Evolutionary conservation across 2,329 filamentous ascomycete species (phyloP).

Genomic region (Aspergillus quadricinctus): DNA sequence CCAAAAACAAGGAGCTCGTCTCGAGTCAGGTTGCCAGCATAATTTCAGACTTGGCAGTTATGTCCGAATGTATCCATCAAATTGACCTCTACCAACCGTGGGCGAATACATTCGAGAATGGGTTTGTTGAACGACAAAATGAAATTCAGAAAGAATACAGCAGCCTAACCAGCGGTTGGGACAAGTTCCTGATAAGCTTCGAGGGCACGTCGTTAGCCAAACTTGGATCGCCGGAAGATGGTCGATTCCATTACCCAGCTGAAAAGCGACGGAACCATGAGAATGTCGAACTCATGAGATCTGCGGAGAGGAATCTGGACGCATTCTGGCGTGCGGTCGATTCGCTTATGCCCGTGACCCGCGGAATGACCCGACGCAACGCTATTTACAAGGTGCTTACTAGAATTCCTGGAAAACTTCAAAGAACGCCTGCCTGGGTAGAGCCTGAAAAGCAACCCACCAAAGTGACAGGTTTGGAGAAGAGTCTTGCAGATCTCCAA

Average conservation of each 20-base stretch:
- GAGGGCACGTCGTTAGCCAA: conserved; percentile 11
- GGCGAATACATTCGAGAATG: conserved; percentile 39
- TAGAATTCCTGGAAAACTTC: conserved; percentile 35
- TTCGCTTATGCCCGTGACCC: conserved; percentile 3
- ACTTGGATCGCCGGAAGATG: conserved; percentile 32
- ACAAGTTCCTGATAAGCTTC: not conserved
- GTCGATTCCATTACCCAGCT: conserved; percentile 47
- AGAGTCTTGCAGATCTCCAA: not conserved
- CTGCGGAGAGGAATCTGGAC: conserved; percentile 48
- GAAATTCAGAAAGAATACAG: conserved; percentile 2
- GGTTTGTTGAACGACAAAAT: conserved; percentile 14
- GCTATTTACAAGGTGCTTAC: conserved; percentile 28
- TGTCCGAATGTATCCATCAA: conserved; percentile 44
- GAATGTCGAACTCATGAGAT: conserved; percentile 42
- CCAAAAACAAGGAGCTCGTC: conserved; percentile 33
- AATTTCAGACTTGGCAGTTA: conserved; percentile 46
- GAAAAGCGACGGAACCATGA: conserved; percentile 46
- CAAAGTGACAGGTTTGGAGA: not conserved
- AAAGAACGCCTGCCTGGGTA: conserved; percentile 49
- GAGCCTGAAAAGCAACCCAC: conserved; percentile 25
- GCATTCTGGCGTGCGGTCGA: conserved; percentile 43
- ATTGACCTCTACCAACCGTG: conserved; percentile 48
- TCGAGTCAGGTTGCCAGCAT: conserved; percentile 33
- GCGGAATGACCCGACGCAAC: conserved; percentile 22
- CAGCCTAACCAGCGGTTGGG: not conserved